A percentile compares a stretch with the other conserved stretches of the same genome.
These are phyloP conservation scores for Pseudotsuga menziesii DNA, from an alignment of 75 land plant species.

Conservation along the genomic window DNA sequence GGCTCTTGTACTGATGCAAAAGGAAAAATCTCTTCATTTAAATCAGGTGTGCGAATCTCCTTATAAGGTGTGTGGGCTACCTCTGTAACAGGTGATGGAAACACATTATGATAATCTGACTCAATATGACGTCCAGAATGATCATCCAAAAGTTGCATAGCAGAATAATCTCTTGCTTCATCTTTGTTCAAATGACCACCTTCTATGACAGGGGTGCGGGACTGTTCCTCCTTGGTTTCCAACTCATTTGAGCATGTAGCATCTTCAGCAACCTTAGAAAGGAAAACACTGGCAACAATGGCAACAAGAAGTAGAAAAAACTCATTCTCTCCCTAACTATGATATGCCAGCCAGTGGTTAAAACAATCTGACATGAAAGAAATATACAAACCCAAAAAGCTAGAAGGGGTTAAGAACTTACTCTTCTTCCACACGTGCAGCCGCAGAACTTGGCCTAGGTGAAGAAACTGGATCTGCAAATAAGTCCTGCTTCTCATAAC, in stretches of 20 bases:
- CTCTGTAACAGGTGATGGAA: conserved; percentile 6
- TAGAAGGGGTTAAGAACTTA: conserved; percentile 8
- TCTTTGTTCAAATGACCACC: not conserved
- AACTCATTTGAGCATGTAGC: not conserved
- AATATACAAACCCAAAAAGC: not conserved
- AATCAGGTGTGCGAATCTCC: conserved; percentile 25
- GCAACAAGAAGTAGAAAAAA: not conserved
- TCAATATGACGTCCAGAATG: not conserved
- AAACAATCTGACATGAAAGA: not conserved
- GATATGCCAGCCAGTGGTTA: conserved; percentile 12
- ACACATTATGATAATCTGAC: not conserved
- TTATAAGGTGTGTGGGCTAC: not conserved
- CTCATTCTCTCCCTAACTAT: not conserved
- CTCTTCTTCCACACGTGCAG: conserved; percentile 16
- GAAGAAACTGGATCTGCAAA: conserved; percentile 31
- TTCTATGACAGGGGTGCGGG: not conserved
- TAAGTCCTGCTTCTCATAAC: conserved; percentile 35
- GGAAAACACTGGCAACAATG: not conserved
- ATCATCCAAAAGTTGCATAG: conserved; percentile 1
- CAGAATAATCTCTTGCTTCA: conserved; percentile 3
- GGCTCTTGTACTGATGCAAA: conserved; percentile 40
- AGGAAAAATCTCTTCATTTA: conserved; percentile 17
- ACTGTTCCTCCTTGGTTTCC: not conserved
- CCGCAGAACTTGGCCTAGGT: conserved; percentile 18
- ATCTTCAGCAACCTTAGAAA: not conserved